phyloP scores from a whole-genome alignment of 2,329 filamentous ascomycete species.

The Colletotrichum nymphaeae region DNA sequence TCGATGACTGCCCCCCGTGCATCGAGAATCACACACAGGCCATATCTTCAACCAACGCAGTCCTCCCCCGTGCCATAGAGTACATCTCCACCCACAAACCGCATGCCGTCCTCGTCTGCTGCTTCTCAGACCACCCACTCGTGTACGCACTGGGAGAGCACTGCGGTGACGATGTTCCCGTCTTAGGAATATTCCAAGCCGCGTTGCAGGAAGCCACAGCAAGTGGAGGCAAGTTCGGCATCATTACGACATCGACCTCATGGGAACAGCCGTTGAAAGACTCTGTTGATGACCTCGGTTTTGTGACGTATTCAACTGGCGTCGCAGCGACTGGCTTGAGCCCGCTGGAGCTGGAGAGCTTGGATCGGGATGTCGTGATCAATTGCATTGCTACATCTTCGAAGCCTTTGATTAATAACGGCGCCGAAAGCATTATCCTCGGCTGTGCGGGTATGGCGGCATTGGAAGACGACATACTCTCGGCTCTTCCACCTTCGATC shows the following conservation, averaged over 20 bases:
- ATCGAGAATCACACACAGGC: slow-evolving; percentile 25
- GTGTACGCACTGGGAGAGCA: slow-evolving; percentile 5
- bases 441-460: slow-evolving; percentile 29
- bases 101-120: slow-evolving; percentile 26
- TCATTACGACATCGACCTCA: slow-evolving; percentile 16
- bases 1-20: slow-evolving; percentile 12
- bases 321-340: slow-evolving; percentile 17
- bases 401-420: slow-evolving; percentile 6
- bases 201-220: slow-evolving; percentile 7
- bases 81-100: background rate
- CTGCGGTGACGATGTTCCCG: background rate
- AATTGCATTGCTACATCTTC: background rate
- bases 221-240: slow-evolving; percentile 1
- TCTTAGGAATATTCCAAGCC: slow-evolving; percentile 21
- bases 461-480: background rate
- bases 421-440: slow-evolving; percentile 13
- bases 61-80: slow-evolving; percentile 7
- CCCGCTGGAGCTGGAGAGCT: slow-evolving; percentile 12
- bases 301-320: background rate
- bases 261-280: slow-evolving; percentile 12
- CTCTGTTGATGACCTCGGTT: slow-evolving; percentile 1
- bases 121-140: slow-evolving; percentile 30
- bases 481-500: background rate
- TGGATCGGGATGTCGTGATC: slow-evolving; percentile 10
- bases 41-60: background rate